phyloP scores from a whole-genome alignment of 2,329 filamentous ascomycete species.

The Magnaporthiopsis incrustans region DNA sequence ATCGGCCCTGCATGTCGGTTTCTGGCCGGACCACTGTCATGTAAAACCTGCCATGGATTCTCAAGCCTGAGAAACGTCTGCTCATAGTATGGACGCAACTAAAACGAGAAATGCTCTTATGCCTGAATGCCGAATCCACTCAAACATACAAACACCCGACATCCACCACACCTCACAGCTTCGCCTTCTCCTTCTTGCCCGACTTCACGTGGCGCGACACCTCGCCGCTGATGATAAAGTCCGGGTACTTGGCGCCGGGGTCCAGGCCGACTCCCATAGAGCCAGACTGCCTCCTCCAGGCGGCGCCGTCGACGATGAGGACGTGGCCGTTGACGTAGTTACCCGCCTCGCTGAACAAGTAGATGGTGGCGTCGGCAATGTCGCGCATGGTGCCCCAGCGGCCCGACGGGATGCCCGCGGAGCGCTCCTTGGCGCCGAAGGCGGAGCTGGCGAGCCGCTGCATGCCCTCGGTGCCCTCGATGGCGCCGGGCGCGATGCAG shows the following conservation, averaged over 20 bases:
- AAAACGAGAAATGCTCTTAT: not conserved
- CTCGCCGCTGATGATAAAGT: slow-evolving; percentile 35
- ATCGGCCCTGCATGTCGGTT: too few species aligned
- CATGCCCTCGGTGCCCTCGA: slow-evolving; percentile 77
- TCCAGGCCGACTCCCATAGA: slow-evolving; percentile 38
- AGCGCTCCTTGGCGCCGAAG: slow-evolving; percentile 24
- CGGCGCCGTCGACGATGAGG: slow-evolving; percentile 63
- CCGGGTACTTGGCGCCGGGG: slow-evolving; percentile 41
- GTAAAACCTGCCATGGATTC: too few species aligned
- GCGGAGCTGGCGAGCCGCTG: slow-evolving; percentile 45
- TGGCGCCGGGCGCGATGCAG: slow-evolving; percentile 80
- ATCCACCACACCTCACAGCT: slow-evolving; percentile 9
- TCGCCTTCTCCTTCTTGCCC: slow-evolving; percentile 26
- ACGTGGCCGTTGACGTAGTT: slow-evolving; percentile 80
- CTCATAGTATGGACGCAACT: too few species aligned
- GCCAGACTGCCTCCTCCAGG: slow-evolving; percentile 45
- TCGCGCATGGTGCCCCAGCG: slow-evolving; percentile 75
- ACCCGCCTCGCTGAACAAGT: slow-evolving; percentile 75
- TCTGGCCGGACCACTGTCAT: too few species aligned
- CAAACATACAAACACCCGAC: not conserved
- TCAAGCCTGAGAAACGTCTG: not conserved
- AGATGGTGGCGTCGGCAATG: slow-evolving; percentile 88
- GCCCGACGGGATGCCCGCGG: slow-evolving; percentile 58
- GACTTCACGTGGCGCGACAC: slow-evolving; percentile 31
- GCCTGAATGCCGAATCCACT: not conserved